These are phyloP conservation scores for Passalora sequoiae DNA, from an alignment of 2,329 filamentous ascomycete species.

Conservation along the genomic window DNA sequence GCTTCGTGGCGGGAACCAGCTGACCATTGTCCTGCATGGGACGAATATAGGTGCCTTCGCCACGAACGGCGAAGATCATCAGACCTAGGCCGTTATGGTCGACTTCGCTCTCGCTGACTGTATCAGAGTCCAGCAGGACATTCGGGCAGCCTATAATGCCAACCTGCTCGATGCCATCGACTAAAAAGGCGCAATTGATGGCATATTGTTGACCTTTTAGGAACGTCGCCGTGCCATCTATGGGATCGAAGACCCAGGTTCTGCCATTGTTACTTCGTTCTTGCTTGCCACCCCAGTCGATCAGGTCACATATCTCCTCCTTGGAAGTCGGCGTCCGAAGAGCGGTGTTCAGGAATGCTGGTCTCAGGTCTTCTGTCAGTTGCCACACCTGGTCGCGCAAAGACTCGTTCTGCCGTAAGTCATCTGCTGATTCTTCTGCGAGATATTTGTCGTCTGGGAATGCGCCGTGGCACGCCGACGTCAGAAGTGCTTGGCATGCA, in stretches of 20 bases:
- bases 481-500: constrained; percentile 58
- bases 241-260: constrained; percentile 60
- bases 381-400: constrained; percentile 54
- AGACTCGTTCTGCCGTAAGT: constrained; percentile 45
- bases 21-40: constrained; percentile 18
- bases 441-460: constrained; percentile 56
- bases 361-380: constrained; percentile 40
- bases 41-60: constrained; percentile 40
- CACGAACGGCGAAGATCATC: constrained; percentile 46
- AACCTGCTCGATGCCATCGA: constrained; percentile 53
- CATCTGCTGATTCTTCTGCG: constrained; percentile 56
- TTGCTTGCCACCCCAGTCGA: constrained; percentile 50
- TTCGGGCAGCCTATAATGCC: constrained; percentile 61
- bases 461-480: constrained; percentile 49
- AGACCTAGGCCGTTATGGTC: constrained; percentile 44
- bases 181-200: constrained; percentile 55
- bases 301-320: constrained; percentile 57
- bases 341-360: constrained; percentile 27
- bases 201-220: constrained; percentile 59
- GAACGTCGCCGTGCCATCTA: constrained; percentile 61
- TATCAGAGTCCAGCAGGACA: constrained; percentile 42
- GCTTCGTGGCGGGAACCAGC: constrained; percentile 13
- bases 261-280: constrained; percentile 41
- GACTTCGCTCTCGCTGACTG: constrained; percentile 44
- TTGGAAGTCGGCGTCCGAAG: constrained; percentile 41